phyloP scores from a whole-genome alignment of 2,329 filamentous ascomycete genomes.

The Fusarium albidum region DNA sequence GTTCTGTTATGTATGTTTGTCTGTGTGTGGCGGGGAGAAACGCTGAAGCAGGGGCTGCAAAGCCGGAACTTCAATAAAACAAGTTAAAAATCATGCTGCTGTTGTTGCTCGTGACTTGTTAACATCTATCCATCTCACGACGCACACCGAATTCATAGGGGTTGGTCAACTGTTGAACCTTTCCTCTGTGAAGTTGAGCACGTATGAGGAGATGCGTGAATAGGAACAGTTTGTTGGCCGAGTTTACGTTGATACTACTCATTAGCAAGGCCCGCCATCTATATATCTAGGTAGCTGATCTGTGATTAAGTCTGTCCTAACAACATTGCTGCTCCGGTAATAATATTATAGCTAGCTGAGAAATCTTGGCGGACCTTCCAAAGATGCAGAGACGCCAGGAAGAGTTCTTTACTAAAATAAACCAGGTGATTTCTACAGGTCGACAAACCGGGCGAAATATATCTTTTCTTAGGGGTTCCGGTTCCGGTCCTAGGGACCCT shows the following conservation, averaged over 20 bases:
- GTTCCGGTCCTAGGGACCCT: not conserved
- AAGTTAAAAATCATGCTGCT: slow-evolving; percentile 24
- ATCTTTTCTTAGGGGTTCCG: not conserved
- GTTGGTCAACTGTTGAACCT: slow-evolving; percentile 33
- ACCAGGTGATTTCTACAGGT: slow-evolving; percentile 4
- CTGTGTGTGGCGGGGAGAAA: slow-evolving; percentile 20
- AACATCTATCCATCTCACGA: not conserved
- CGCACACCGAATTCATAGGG: slow-evolving; percentile 7
- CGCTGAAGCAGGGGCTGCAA: slow-evolving; percentile 31
- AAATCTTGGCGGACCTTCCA: not conserved
- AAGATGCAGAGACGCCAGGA: slow-evolving; percentile 3
- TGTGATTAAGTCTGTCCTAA: no score
- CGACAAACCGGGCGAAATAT: not conserved
- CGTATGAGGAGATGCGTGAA: not conserved
- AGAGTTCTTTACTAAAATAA: slow-evolving; percentile 18
- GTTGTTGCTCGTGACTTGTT: not conserved
- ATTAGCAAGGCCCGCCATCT: no score
- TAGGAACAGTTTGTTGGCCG: no score
- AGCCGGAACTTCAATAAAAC: slow-evolving; percentile 37
- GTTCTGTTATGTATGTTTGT: slow-evolving; percentile 29
- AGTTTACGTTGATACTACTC: no score
- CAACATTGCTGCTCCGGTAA: no score
- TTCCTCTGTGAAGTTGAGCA: slow-evolving; percentile 20
- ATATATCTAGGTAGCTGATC: no score
- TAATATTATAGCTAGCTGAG: no score